These are phyloP conservation scores for Trichoderma guizhouense DNA, from an alignment of 2,329 filamentous ascomycete species.

Conservation along the genomic window DNA sequence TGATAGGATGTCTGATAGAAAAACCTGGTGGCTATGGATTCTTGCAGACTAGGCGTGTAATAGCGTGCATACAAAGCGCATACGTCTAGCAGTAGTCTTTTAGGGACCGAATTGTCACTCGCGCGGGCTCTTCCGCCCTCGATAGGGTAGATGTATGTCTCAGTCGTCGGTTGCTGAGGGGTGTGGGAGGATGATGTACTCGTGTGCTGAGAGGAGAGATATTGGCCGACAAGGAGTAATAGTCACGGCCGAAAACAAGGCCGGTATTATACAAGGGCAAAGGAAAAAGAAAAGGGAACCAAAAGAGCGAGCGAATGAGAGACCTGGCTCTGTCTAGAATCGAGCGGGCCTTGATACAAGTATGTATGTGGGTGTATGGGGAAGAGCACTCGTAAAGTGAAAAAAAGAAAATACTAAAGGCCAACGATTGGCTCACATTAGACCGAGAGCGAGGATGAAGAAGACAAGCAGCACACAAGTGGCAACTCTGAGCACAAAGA, in stretches of 20 bases:
- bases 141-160: conserved; percentile 19
- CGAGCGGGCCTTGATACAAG: conserved; percentile 3
- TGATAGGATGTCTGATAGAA: background rate
- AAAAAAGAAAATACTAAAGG: background rate
- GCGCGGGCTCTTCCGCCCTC: conserved; percentile 2
- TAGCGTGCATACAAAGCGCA: background rate
- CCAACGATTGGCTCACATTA: background rate
- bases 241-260: background rate
- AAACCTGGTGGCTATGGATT: background rate
- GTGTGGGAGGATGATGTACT: background rate
- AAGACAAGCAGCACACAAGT: background rate
- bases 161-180: background rate
- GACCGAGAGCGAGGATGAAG: background rate
- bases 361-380: background rate
- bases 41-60: background rate
- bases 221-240: background rate
- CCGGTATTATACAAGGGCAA: background rate
- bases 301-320: background rate
- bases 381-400: background rate
- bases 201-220: background rate
- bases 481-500: background rate
- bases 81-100: background rate
- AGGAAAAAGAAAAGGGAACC: background rate
- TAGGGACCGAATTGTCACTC: background rate
- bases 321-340: background rate